Evolutionary conservation across 2,329 filamentous ascomycete genomes (phyloP).

Genomic region (Pyrenochaeta sp.): DNA sequence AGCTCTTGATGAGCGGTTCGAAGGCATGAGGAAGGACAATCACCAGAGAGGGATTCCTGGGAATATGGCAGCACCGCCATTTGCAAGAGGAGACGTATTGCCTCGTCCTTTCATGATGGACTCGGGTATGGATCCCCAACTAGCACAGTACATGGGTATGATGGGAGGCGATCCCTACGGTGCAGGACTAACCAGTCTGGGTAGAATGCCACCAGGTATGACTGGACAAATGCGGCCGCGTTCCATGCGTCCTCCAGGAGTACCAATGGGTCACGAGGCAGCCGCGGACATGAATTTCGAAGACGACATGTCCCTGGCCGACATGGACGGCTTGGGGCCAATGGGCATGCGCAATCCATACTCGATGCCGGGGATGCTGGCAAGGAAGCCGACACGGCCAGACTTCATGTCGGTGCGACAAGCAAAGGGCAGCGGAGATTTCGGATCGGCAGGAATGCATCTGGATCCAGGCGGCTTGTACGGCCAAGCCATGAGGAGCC

Average conservation of each 20-base stretch:
- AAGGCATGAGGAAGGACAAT: conserved; percentile 8
- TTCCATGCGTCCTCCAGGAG: conserved; percentile 4
- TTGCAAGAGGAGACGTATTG: no score
- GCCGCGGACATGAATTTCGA: conserved; percentile 5
- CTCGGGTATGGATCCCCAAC: conserved; percentile 16
- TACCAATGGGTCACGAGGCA: conserved; percentile 4
- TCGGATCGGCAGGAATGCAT: conserved; percentile 2
- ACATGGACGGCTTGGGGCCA: conserved; percentile 9
- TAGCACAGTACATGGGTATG: conserved; percentile 13
- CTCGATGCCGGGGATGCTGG: conserved; percentile 3
- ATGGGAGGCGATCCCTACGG: conserved; percentile 14
- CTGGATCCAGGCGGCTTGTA: conserved; percentile 3
- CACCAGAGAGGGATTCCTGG: background rate
- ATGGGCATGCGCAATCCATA: conserved; percentile 16
- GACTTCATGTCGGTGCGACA: conserved; percentile 8
- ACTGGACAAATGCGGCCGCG: conserved; percentile 3
- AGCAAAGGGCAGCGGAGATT: conserved; percentile 1
- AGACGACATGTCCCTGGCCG: conserved; percentile 15
- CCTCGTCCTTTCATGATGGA: conserved; percentile 4
- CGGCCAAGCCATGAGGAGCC: conserved; percentile 5
- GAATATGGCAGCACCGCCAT: background rate
- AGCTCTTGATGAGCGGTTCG: conserved; percentile 19
- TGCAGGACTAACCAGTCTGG: background rate
- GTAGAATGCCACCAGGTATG: conserved; percentile 15
- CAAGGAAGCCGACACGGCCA: conserved; percentile 5